Base-by-base conservation (phyloP, 805 yeast species). In the Gaillardinia entomophila region DNA sequence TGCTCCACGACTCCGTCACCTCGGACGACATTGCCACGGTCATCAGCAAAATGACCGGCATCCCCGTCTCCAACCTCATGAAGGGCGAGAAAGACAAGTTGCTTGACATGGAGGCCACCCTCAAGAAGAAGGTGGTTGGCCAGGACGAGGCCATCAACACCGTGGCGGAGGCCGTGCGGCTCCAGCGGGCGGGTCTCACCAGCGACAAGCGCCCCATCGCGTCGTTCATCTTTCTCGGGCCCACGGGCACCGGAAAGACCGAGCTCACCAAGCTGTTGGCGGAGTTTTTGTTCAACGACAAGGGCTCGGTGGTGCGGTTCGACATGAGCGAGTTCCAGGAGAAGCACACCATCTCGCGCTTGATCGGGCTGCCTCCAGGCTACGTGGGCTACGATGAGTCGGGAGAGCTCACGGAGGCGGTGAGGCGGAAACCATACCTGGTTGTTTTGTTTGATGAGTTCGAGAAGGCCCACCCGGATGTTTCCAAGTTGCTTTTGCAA, bases 311-410 rank as follows among this genome's bases (percentile, higher is more conserved):
- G 23, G 77, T 89, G 16, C 71, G 98, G 46, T 90, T 90, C 55
- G 98, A 90, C 58, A 92, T 92, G 98, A 85, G 96, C 14, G 98
- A 90, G 57, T 90, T 92, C 58, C 97, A 90, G 62, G 98, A 90
- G 54, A 83, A 84, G 54, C 96, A 88, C 59, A 73, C 95, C 0
- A 79, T 92, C 5, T 82, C 96, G 28, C 75, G 97, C 41, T 71
- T 90, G 41, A 88, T 90, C 46, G 98, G 98, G 32, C 92, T 97
- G 1, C 98, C 98, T 4, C 98, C 98, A 19, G 97, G 97, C 6
- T 90, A 90, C 55, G 96, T 90, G 15, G 92, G 96, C 33, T 89
- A 88, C 61, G 98, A 90, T 51, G 92, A 84, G 48, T 84, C 88
- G 53, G 98, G 98, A 32, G 97, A 92, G 59, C 68, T 92, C 42